phyloP scores from a whole-genome alignment of 306 rosid genomes.

The Corylus heterophylla region DNA sequence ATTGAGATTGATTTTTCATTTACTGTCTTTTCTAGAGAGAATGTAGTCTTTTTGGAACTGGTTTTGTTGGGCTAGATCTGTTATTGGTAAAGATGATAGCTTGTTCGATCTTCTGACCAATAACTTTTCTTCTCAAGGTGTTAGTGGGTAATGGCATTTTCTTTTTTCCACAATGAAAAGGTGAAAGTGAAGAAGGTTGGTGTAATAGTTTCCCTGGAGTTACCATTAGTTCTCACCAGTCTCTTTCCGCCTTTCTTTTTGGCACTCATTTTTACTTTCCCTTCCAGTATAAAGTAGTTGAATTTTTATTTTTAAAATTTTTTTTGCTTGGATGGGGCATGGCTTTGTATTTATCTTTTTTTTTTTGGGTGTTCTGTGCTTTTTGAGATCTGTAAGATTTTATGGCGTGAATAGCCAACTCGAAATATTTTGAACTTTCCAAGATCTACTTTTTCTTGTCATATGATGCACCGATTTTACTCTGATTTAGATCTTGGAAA shows the following conservation, averaged over 20 bases:
- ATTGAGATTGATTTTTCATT: neutral
- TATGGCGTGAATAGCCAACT: constrained; percentile 5
- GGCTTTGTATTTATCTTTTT: constrained; percentile 29
- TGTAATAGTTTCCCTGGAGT: constrained; percentile 43
- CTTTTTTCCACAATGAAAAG: constrained; percentile 17
- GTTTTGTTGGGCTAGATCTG: constrained; percentile 37
- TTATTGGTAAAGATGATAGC: constrained; percentile 29
- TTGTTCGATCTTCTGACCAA: constrained; percentile 27
- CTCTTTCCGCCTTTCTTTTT: constrained; percentile 41
- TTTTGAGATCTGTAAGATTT: constrained; percentile 26
- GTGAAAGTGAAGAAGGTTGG: constrained; percentile 36
- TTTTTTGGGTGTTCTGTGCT: constrained; percentile 35
- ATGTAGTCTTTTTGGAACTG: neutral
- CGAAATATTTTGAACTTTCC: neutral
- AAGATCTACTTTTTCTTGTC: neutral
- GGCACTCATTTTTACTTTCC: constrained; percentile 25
- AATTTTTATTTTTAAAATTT: constrained; percentile 4
- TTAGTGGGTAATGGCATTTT: constrained; percentile 24
- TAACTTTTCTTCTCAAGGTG: constrained; percentile 1
- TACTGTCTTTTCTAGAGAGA: neutral
- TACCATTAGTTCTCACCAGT: constrained; percentile 31
- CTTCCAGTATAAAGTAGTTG: constrained; percentile 39
- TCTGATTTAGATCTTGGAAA: neutral
- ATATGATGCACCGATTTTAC: neutral
- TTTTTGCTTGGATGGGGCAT: constrained; percentile 37